Percentiles rank a stretch among this genome's conserved stretches.
These are phyloP conservation scores for Dactylella cylindrospora DNA, from an alignment of 2,329 filamentous ascomycete genomes.

Conservation along the genomic window DNA sequence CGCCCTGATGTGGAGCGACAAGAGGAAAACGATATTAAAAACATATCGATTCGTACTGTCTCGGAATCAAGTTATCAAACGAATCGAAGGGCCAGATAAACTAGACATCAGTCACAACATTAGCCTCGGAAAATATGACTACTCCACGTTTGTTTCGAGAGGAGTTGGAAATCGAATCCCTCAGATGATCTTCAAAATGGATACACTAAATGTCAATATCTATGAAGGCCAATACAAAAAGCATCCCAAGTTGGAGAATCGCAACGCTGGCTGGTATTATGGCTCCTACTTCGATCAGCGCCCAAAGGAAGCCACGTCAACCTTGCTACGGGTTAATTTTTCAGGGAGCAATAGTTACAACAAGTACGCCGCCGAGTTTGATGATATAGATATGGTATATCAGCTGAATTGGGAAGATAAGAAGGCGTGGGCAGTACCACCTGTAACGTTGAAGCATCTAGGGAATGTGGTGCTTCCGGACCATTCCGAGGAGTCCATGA, in stretches of 20 bases:
- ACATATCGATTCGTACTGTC: slow-evolving; percentile 10
- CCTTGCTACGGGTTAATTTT: slow-evolving; percentile 12
- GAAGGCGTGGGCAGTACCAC: slow-evolving; percentile 9
- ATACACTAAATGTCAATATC: slow-evolving; percentile 14
- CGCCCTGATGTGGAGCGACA: slow-evolving; percentile 14
- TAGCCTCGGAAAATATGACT: not conserved
- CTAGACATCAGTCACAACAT: not conserved
- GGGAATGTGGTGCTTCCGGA: slow-evolving; percentile 14
- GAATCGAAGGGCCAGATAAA: not conserved
- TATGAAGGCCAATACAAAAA: slow-evolving; percentile 18
- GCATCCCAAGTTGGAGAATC: not conserved
- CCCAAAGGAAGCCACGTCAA: not conserved
- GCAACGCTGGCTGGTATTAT: not conserved
- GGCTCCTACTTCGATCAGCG: not conserved
- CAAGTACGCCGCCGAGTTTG: not conserved
- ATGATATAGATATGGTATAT: slow-evolving; percentile 16
- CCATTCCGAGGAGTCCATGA: slow-evolving; percentile 17
- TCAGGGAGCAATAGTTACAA: not conserved
- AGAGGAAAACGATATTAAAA: not conserved
- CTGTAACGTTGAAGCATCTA: not conserved
- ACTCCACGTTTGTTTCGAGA: not conserved
- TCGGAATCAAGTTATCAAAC: not conserved
- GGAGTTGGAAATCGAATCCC: not conserved
- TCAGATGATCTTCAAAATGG: not conserved
- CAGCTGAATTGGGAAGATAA: slow-evolving; percentile 14